These are phyloP conservation scores for Neofusicoccum cordaticola DNA, from an alignment of 2,329 filamentous ascomycete species.

Conservation along the genomic window DNA sequence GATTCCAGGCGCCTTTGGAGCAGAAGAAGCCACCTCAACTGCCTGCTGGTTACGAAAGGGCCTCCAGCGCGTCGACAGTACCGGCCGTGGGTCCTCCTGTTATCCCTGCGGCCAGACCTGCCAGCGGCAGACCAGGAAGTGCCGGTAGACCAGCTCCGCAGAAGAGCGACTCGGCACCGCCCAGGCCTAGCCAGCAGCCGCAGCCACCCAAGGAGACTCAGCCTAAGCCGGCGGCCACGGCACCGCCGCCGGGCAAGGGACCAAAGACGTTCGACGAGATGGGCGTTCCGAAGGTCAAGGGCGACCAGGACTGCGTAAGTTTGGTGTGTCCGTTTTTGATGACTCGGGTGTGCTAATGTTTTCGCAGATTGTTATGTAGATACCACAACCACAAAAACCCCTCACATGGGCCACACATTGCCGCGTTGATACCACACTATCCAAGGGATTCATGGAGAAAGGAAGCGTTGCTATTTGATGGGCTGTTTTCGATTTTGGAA, in stretches of 20 bases:
- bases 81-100: background rate
- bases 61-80: background rate
- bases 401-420: background rate
- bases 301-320: constrained; percentile 87
- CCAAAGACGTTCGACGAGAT: constrained; percentile 98
- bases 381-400: background rate
- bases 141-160: background rate
- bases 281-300: constrained; percentile 83
- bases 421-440: constrained; percentile 8
- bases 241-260: constrained; percentile 45
- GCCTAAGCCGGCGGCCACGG: constrained; percentile 27
- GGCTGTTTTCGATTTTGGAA: background rate
- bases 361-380: constrained; percentile 24
- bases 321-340: constrained; percentile 26
- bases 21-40: constrained; percentile 32
- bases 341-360: constrained; percentile 20
- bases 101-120: background rate
- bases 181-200: constrained; percentile 17
- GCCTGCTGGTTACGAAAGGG: constrained; percentile 15
- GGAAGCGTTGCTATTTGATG: background rate
- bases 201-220: constrained; percentile 26
- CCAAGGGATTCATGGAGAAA: background rate
- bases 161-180: constrained; percentile 14
- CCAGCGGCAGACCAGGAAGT: background rate
- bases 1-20: constrained; percentile 29